Evolutionary conservation across 2,329 filamentous ascomycete genomes (phyloP), one percentile per base, ranked within the genome.

Genomic region (Colletotrichum trifolii): DNA sequence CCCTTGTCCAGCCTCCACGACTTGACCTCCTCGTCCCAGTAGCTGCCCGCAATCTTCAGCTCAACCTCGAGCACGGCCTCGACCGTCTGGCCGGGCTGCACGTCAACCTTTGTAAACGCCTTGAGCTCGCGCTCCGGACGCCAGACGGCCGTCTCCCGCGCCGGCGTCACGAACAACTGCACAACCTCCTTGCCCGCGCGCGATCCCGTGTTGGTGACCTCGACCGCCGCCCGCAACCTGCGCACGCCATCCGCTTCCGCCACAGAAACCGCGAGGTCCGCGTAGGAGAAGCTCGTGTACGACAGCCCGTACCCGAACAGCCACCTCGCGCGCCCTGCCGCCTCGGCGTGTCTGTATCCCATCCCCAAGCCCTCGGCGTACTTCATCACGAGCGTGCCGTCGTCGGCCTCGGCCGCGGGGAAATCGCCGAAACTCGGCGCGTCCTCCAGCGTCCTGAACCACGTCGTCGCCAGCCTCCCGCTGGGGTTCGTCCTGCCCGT

Each of bases 201-300:
- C 6, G 58, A 47, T 10, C 72, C 73, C 1, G 69, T 72, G 66
- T 74, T 73, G 36, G 64, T 38, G 6, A 82, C 81, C 70, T 84
- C 88, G 69, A 91, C 87, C 69, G 57, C 39, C 6, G 33, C 46
- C 10, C 69, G 72, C 57, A 73, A 55, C 11, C 62, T 69, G 45
- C 68, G 66, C 8, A 68, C 72, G 12, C 66, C 68, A 17, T 68
- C 68, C 47, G 65, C 64, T 3, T 70, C 72, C 13, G 63, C 25
- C 6, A 64, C 53, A 1, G 17, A 33, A 3, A 42, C 49, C 4
- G 7, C 13, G 8, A 61, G 42, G 4, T 55, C 60, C 3, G 43
- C 54, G 40, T 68, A 67, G 6, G 48, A 34, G 38, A 68, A 68
- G 2, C 54, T n/a, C 7, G 63, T 64, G 40, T 67, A 59, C 6